Evolutionary conservation across 371 early-diverging fungal genomes (phyloP).

Genomic region (Dipsacomyces acuminosporus): DNA sequence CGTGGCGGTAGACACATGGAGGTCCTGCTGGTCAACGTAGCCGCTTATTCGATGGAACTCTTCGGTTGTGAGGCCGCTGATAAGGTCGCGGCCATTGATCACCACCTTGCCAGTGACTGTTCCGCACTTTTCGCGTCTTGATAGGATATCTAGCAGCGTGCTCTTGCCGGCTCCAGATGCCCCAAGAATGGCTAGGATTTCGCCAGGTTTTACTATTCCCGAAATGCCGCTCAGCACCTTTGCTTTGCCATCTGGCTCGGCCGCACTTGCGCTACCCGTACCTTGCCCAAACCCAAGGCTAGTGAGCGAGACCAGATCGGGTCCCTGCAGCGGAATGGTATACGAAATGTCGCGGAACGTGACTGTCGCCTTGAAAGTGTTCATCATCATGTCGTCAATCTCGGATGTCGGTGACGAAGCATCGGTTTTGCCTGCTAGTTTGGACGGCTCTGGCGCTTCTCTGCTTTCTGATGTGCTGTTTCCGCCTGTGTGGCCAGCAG

Average conservation of each 20-base stretch:
- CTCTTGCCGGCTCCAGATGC: constrained; percentile 73
- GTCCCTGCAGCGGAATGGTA: constrained; percentile 44
- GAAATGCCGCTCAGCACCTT: constrained; percentile 59
- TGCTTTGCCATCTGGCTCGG: constrained; percentile 4
- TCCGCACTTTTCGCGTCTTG: constrained; percentile 79
- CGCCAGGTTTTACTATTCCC: constrained; percentile 74
- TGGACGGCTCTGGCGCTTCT: constrained; percentile 48
- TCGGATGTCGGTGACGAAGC: constrained; percentile 1
- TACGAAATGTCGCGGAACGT: constrained; percentile 65
- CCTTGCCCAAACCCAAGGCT: background rate
- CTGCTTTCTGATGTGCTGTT: no score
- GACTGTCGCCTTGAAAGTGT: constrained; percentile 63
- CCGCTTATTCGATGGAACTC: constrained; percentile 61
- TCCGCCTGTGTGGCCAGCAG: background rate
- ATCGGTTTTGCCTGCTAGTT: background rate
- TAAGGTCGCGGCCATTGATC: constrained; percentile 70
- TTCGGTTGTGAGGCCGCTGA: constrained; percentile 39
- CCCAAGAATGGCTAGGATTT: constrained; percentile 81
- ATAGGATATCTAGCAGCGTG: constrained; percentile 82
- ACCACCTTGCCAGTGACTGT: constrained; percentile 79
- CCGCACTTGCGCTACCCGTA: background rate
- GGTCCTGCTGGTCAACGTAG: constrained; percentile 93
- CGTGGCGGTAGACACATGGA: constrained; percentile 78
- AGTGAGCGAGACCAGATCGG: constrained; percentile 21
- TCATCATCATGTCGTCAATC: constrained; percentile 65